Conservation (phyloP, 768 basidiomycete species). For the Coprinopsis strossmayeri region DNA sequence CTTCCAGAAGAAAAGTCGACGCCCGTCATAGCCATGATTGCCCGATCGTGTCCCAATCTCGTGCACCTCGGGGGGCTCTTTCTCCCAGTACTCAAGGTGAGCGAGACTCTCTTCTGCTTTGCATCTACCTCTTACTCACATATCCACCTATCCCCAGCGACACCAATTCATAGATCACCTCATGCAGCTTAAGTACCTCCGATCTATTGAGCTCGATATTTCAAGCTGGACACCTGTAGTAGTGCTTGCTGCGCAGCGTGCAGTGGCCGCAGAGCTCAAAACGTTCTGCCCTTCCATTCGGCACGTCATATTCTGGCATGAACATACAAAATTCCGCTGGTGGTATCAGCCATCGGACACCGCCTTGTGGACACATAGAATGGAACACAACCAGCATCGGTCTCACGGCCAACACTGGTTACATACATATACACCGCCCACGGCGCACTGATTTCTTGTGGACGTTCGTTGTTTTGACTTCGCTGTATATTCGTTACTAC, state of each 20-base stretch:
- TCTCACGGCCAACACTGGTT: background rate
- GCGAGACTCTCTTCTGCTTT: slow-evolving; percentile 11
- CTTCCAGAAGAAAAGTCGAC: slow-evolving; percentile 20
- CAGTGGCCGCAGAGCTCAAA: slow-evolving; percentile 25
- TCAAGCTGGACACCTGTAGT: slow-evolving; percentile 17
- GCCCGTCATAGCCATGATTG: slow-evolving; percentile 16
- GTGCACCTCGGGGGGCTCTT: slow-evolving; percentile 23
- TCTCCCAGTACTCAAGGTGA: slow-evolving; percentile 21
- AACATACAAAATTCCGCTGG: slow-evolving; percentile 21
- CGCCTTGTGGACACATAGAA: background rate
- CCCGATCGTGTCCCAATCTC: slow-evolving; percentile 18
- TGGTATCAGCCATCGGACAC: background rate
- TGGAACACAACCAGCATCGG: background rate
- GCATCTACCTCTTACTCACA: background rate
- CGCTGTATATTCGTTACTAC: background rate
- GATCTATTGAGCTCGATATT: slow-evolving; percentile 28
- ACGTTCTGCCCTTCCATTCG: slow-evolving; percentile 23
- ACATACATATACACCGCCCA: background rate
- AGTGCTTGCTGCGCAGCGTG: slow-evolving; percentile 19
- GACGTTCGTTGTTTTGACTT: background rate
- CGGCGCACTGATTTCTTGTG: background rate
- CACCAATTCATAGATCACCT: slow-evolving; percentile 21
- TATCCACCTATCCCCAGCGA: slow-evolving; percentile 15
- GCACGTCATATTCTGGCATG: slow-evolving; percentile 25
- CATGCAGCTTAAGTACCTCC: slow-evolving; percentile 22